A percentile compares a stretch with the other conserved stretches of the same genome.
Evolutionary conservation across 495 filamentous ascomycete species (phyloP).

Genomic region (Tuber melanosporum): DNA sequence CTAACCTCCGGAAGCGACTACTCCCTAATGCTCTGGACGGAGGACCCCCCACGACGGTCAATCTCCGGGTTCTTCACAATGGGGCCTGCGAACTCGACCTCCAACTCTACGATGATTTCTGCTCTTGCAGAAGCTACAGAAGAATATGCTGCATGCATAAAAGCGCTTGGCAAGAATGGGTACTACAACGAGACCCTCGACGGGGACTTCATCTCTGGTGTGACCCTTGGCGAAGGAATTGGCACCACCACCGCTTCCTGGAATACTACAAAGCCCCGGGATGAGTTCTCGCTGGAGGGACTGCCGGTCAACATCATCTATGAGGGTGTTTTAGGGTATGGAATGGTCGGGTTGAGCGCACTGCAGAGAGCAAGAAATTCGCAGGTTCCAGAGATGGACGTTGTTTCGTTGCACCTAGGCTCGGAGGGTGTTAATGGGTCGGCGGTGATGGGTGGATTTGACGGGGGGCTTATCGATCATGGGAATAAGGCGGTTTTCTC

Average conservation of each 20-base stretch:
- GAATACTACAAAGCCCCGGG: constrained; percentile 7
- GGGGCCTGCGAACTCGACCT: constrained; percentile 3
- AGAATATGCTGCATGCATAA: constrained; percentile 12
- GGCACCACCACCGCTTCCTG: constrained; percentile 15
- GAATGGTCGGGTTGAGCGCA: constrained; percentile 30
- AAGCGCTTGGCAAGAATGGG: constrained; percentile 28
- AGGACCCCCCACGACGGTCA: constrained; percentile 32
- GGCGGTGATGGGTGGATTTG: constrained; percentile 40
- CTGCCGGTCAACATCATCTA: constrained; percentile 34
- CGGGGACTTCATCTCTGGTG: constrained; percentile 15
- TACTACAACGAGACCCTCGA: constrained; percentile 37
- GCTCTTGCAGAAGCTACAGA: background rate
- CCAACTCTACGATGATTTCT: background rate
- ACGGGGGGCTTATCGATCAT: constrained; percentile 35
- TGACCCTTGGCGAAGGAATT: constrained; percentile 7
- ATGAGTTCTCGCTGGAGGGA: constrained; percentile 12
- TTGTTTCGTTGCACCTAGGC: constrained; percentile 35
- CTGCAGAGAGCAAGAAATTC: constrained; percentile 34
- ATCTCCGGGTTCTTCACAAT: constrained; percentile 37
- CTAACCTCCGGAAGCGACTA: constrained; percentile 35
- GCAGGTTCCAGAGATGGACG: constrained; percentile 32
- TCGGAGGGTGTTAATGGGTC: constrained; percentile 23
- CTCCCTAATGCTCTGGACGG: constrained; percentile 39
- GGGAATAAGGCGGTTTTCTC: constrained; percentile 30
- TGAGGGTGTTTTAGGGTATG: constrained; percentile 27